Evolutionary conservation across 345 rosid species (phyloP).

Genomic region (Kernera saxatilis): DNA sequence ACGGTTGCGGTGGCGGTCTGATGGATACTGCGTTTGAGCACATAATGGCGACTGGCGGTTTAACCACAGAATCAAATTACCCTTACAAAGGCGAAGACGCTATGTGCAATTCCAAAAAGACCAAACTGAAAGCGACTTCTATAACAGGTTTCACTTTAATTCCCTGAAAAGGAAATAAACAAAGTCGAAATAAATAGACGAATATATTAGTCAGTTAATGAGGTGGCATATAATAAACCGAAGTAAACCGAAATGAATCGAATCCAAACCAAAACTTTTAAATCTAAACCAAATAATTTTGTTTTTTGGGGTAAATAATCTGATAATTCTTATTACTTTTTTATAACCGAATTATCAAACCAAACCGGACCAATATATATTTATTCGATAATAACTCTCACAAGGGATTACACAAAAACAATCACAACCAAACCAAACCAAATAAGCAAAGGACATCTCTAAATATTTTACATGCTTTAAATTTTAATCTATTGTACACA

Average conservation of each 20-base stretch:
- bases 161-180: neutral
- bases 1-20: constrained; percentile 49
- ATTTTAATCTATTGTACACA: neutral
- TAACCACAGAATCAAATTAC: constrained; percentile 43
- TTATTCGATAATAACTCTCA: neutral
- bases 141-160: constrained; percentile 31
- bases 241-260: neutral
- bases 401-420: neutral
- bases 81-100: constrained; percentile 39
- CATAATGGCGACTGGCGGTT: constrained; percentile 37
- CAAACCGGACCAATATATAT: neutral
- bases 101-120: constrained; percentile 28
- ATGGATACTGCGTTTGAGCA: constrained; percentile 57
- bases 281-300: too few relatives aligned
- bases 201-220: neutral
- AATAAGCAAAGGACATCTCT: neutral
- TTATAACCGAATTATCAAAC: too few relatives aligned
- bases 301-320: too few relatives aligned
- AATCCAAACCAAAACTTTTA: neutral
- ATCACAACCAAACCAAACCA: neutral
- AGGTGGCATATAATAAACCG: too few relatives aligned
- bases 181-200: neutral
- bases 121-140: neutral
- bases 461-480: neutral
- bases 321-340: too few relatives aligned